Percentiles rank a stretch among this genome's conserved stretches.
phyloP scores from a whole-genome alignment of 2,329 filamentous ascomycete species.

The Trichoderma atroviride region DNA sequence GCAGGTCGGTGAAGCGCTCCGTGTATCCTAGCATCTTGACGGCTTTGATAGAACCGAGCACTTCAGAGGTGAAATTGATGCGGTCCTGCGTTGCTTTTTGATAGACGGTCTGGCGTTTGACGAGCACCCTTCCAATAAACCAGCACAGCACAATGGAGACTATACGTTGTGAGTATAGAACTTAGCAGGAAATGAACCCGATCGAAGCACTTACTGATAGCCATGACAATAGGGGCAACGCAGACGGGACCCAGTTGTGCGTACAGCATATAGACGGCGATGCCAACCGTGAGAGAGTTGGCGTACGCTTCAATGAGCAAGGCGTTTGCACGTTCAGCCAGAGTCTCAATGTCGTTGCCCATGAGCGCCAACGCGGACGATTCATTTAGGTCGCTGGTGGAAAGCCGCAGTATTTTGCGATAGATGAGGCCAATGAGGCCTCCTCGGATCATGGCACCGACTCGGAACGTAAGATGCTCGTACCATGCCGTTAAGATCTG shows the following conservation, averaged over 20 bases:
- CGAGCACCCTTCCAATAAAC: slow-evolving; percentile 34
- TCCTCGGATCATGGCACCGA: slow-evolving; percentile 37
- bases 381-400: slow-evolving; percentile 33
- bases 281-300: slow-evolving; percentile 36
- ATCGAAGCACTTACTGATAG: slow-evolving; percentile 34
- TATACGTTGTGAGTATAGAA: slow-evolving; percentile 14
- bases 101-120: slow-evolving; percentile 36
- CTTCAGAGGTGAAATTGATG: slow-evolving; percentile 40
- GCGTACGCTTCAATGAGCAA: slow-evolving; percentile 40
- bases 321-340: slow-evolving; percentile 34
- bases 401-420: slow-evolving; percentile 37
- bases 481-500: slow-evolving; percentile 40
- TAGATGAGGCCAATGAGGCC: slow-evolving; percentile 39
- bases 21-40: slow-evolving; percentile 42
- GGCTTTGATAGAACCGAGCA: slow-evolving; percentile 38
- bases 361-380: slow-evolving; percentile 38
- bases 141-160: slow-evolving; percentile 33
- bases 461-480: slow-evolving; percentile 39
- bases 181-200: fast-evolving
- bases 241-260: slow-evolving; percentile 40
- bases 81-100: slow-evolving; percentile 40
- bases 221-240: slow-evolving; percentile 38
- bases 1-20: slow-evolving; percentile 33
- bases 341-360: slow-evolving; percentile 39
- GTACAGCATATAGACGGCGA: slow-evolving; percentile 39